Evolutionary conservation across 2,329 filamentous ascomycete genomes (phyloP).

Genomic region (Aspergillus nomiae): DNA sequence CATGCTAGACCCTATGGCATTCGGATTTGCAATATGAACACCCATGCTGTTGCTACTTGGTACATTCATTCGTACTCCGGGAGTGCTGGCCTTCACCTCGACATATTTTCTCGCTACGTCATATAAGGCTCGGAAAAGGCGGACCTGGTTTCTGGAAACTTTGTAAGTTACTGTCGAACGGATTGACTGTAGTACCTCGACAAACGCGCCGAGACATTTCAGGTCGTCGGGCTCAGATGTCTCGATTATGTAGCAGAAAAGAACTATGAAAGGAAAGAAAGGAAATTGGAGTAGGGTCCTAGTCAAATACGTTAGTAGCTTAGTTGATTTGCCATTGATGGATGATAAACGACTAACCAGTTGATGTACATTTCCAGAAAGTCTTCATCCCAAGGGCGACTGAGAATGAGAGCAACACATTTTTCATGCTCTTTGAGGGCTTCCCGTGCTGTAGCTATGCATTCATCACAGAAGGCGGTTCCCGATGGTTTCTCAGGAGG

Average conservation of each 20-base stretch:
- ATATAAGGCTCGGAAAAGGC: slow-evolving; percentile 15
- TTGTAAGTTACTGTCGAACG: not conserved
- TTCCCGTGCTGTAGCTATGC: slow-evolving; percentile 12
- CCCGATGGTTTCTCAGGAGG: slow-evolving; percentile 9
- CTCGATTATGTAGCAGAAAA: slow-evolving; percentile 19
- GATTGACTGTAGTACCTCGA: slow-evolving; percentile 11
- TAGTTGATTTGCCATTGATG: not conserved
- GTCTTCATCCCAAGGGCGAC: not conserved
- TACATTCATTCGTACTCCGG: not conserved
- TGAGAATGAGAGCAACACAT: slow-evolving; percentile 12
- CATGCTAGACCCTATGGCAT: not conserved
- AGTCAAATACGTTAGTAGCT: not conserved
- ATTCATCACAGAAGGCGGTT: slow-evolving; percentile 7
- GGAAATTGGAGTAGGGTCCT: slow-evolving; percentile 7
- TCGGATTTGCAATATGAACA: not conserved
- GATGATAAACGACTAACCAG: not conserved
- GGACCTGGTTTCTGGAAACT: slow-evolving; percentile 10
- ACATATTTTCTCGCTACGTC: slow-evolving; percentile 15
- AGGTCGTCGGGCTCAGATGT: slow-evolving; percentile 16
- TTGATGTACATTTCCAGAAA: slow-evolving; percentile 15
- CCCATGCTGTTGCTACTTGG: not conserved
- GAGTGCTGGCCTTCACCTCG: slow-evolving; percentile 8
- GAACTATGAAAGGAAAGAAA: slow-evolving; percentile 19
- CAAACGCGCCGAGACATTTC: slow-evolving; percentile 8
- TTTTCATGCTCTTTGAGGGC: slow-evolving; percentile 11